A percentile compares a stretch with the other conserved stretches of the same genome.
Evolutionary conservation across 1,139 yeast species (phyloP).

Genomic region (Zygoascus meyerae): DNA sequence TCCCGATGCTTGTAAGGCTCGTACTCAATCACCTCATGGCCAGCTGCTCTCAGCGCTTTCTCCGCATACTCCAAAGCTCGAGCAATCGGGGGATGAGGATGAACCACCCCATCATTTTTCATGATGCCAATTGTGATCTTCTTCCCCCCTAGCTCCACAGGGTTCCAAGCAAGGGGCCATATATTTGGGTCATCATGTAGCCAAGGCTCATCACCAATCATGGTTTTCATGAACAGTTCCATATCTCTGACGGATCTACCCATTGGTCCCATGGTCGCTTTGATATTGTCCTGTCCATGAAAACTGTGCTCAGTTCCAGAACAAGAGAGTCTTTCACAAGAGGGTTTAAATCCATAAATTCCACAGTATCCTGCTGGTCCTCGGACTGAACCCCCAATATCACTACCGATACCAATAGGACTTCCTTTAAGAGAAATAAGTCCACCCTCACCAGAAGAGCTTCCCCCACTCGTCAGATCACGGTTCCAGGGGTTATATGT

Average conservation of each 20-base stretch:
- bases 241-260: constrained; percentile 50
- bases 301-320: constrained; percentile 6
- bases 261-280: constrained; percentile 46
- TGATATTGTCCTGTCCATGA: constrained; percentile 25
- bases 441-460: constrained; percentile 61
- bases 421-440: constrained; percentile 47
- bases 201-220: constrained; percentile 54
- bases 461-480: constrained; percentile 48
- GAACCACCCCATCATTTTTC: constrained; percentile 29
- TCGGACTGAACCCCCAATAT: constrained; percentile 60
- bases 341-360: constrained; percentile 49
- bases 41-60: constrained; percentile 28
- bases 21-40: constrained; percentile 42
- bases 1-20: constrained; percentile 27
- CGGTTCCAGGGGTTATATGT: constrained; percentile 46
- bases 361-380: constrained; percentile 53
- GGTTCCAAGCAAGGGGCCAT: constrained; percentile 43
- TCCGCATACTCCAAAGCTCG: constrained; percentile 31
- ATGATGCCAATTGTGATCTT: constrained; percentile 29
- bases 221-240: constrained; percentile 30
- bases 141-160: constrained; percentile 28
- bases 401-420: constrained; percentile 53
- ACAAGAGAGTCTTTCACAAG: constrained; percentile 43
- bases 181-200: constrained; percentile 41
- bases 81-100: constrained; percentile 42